A percentile compares a stretch with the other conserved stretches of the same genome.
These are phyloP conservation scores for Pleurotus salmoneostramineus DNA, from an alignment of 768 basidiomycete genomes.

Conservation along the genomic window DNA sequence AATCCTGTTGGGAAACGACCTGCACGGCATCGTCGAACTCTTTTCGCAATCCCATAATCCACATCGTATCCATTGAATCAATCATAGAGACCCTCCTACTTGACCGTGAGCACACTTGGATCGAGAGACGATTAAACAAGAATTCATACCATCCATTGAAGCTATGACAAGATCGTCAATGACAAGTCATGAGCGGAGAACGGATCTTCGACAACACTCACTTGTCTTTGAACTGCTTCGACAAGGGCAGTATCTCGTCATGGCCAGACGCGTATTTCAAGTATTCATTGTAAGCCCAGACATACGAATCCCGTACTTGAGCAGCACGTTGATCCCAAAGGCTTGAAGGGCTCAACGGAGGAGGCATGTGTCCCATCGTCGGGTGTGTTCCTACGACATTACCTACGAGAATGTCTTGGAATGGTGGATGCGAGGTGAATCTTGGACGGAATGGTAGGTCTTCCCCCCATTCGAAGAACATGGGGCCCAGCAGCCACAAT, in stretches of 20 bases:
- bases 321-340: conserved; percentile 51
- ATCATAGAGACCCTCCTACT: conserved; percentile 56
- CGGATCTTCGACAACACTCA: background rate
- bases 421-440: background rate
- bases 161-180: conserved; percentile 7
- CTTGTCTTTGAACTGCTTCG: conserved; percentile 13
- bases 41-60: conserved; percentile 71
- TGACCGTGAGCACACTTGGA: background rate
- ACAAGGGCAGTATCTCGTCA: conserved; percentile 60
- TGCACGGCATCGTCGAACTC: conserved; percentile 61
- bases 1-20: conserved; percentile 41
- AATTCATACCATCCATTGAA: conserved; percentile 41
- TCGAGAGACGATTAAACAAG: background rate
- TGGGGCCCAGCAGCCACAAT: background rate
- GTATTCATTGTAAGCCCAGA: conserved; percentile 20
- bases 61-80: conserved; percentile 79
- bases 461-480: background rate
- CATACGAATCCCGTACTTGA: conserved; percentile 13
- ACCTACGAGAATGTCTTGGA: conserved; percentile 1
- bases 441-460: background rate
- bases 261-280: conserved; percentile 56
- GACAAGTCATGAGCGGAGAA: too few species aligned
- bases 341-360: background rate
- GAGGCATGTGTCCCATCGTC: background rate
- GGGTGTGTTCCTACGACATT: background rate